Evolutionary conservation across 2,329 filamentous ascomycete species (phyloP).

Genomic region (Botryotinia calthae): DNA sequence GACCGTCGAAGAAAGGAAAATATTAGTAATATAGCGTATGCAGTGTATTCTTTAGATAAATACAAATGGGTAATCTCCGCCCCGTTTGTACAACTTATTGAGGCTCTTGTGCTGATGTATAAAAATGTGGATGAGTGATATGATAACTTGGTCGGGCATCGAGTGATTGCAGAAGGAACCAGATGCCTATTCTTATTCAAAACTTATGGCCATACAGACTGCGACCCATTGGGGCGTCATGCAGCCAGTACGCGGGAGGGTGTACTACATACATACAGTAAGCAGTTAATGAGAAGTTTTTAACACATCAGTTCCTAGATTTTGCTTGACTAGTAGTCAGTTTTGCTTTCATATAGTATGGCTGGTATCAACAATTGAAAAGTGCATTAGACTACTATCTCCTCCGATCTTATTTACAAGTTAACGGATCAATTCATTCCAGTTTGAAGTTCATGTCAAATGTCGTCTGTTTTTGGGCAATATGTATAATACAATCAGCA

Average conservation of each 20-base stretch:
- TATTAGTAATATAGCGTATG: conserved; percentile 12
- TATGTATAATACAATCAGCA: neutral
- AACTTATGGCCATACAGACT: neutral
- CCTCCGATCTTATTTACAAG: neutral
- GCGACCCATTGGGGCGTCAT: neutral
- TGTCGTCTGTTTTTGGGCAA: neutral
- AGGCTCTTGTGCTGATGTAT: neutral
- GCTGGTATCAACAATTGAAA: neutral
- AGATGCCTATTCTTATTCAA: neutral
- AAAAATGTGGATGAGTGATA: neutral
- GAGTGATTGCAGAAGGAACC: neutral
- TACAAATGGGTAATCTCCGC: conserved; percentile 15
- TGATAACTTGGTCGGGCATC: neutral
- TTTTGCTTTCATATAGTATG: neutral
- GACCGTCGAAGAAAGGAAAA: conserved; percentile 62
- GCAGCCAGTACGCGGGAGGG: neutral
- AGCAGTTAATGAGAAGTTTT: neutral
- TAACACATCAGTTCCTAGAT: neutral
- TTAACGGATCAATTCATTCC: neutral
- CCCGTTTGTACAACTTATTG: neutral
- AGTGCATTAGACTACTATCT: neutral
- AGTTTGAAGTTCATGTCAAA: neutral
- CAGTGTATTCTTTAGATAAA: conserved; percentile 22
- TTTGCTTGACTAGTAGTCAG: neutral
- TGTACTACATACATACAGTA: neutral